A percentile compares a stretch with the other conserved stretches of the same genome.
Evolutionary conservation across 495 filamentous ascomycete species (phyloP).

Genomic region (Podospora pseudopauciseta): DNA sequence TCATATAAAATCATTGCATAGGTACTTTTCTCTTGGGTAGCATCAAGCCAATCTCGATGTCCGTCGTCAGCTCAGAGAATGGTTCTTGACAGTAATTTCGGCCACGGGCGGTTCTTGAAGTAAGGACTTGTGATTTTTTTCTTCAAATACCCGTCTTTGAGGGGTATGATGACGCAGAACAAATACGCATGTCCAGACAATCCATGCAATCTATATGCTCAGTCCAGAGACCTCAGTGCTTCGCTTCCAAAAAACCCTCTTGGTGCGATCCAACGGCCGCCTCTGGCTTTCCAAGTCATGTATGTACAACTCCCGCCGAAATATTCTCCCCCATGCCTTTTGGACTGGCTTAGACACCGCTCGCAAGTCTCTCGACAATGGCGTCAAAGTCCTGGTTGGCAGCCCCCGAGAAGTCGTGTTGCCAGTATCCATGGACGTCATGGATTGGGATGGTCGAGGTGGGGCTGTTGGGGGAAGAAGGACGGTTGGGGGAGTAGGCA

Average conservation of each 20-base stretch:
- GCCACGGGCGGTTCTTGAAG: not conserved
- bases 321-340: not conserved
- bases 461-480: conserved; percentile 30
- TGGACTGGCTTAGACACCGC: not conserved
- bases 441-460: conserved; percentile 37
- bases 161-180: not conserved
- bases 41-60: not conserved
- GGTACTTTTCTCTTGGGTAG: not conserved
- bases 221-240: not conserved
- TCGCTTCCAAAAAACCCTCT: too few relatives aligned
- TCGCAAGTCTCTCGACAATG: conserved; percentile 26
- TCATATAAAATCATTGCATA: not conserved
- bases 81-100: not conserved
- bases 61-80: not conserved
- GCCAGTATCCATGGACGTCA: conserved; percentile 43
- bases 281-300: not conserved
- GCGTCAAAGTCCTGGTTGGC: conserved; percentile 37
- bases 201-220: not conserved
- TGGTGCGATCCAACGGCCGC: not conserved
- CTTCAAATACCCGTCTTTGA: not conserved
- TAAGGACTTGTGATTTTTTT: not conserved
- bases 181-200: not conserved
- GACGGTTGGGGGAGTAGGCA: conserved; percentile 36
- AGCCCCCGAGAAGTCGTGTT: conserved; percentile 39
- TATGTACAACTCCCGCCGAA: not conserved